Percentiles rank a stretch among this genome's conserved stretches.
These are phyloP conservation scores for Yamadazyma sp. DNA, from an alignment of 1,139 yeast species.

Conservation along the genomic window DNA sequence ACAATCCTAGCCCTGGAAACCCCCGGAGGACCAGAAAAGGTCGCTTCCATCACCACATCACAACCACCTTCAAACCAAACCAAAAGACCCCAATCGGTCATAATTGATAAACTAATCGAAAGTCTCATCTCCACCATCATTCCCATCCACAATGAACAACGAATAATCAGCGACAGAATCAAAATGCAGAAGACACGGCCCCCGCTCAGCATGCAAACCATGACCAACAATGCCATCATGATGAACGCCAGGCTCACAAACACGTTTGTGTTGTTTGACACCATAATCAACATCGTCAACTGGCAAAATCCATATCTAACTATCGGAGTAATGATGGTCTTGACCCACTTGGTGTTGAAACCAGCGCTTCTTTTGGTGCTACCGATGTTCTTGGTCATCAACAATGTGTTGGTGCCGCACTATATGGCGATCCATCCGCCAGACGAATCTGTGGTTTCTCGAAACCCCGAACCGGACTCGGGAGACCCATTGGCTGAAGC, in stretches of 20 bases:
- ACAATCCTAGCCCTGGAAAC: constrained; percentile 26
- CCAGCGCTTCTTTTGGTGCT: constrained; percentile 56
- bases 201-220: constrained; percentile 62
- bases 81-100: constrained; percentile 23
- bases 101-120: constrained; percentile 72
- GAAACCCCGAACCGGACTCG: constrained; percentile 54
- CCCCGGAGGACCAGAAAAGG: constrained; percentile 7
- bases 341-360: constrained; percentile 59
- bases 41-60: not conserved
- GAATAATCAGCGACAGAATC: constrained; percentile 48
- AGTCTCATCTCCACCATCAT: constrained; percentile 66
- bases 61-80: not conserved
- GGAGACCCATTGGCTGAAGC: constrained; percentile 52
- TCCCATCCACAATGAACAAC: constrained; percentile 55
- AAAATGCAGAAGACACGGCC: constrained; percentile 66
- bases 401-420: constrained; percentile 67
- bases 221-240: constrained; percentile 68
- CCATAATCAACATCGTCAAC: constrained; percentile 48
- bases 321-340: constrained; percentile 52
- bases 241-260: constrained; percentile 64
- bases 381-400: constrained; percentile 56
- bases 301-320: constrained; percentile 72
- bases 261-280: constrained; percentile 62
- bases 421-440: constrained; percentile 50
- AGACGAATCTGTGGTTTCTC: constrained; percentile 25